Conservation (phyloP, 2,329 filamentous ascomycete species). For the Dactylellina sp. region DNA sequence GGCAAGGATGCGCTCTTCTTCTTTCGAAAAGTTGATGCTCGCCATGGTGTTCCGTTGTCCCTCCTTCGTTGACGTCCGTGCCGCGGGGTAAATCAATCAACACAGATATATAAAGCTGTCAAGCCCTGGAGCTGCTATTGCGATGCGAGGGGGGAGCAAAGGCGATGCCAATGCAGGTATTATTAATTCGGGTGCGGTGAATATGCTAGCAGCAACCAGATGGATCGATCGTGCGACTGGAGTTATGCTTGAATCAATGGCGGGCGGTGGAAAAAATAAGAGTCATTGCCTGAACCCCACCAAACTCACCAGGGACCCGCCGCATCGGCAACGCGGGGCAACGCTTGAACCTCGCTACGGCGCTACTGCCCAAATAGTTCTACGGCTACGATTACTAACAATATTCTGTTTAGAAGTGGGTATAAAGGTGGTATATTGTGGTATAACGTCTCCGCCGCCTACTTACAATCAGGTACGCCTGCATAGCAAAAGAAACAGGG, state of each 20-base stretch:
- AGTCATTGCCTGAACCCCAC: conserved; percentile 53
- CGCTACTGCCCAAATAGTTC: too few species aligned
- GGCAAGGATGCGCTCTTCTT: conserved; percentile 85
- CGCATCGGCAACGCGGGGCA: conserved; percentile 43
- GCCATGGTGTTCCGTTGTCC: conserved; percentile 65
- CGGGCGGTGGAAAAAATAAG: conserved; percentile 20
- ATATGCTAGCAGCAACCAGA: conserved; percentile 10
- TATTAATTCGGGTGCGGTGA: conserved; percentile 8
- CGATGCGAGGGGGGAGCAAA: conserved; percentile 1
- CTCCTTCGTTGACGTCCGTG: conserved; percentile 6
- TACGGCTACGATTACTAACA: neutral
- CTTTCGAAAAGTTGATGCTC: conserved; percentile 92
- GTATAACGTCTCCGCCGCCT: conserved; percentile 3
- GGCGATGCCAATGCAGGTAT: conserved; percentile 4
- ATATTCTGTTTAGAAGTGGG: neutral
- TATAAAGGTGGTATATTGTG: conserved; percentile 15
- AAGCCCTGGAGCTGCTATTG: neutral
- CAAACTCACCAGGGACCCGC: conserved; percentile 23
- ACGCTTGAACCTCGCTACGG: neutral
- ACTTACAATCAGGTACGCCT: conserved; percentile 25
- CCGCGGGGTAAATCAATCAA: conserved; percentile 5
- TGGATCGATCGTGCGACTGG: conserved; percentile 17
- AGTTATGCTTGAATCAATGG: conserved; percentile 8
- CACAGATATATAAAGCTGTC: neutral
- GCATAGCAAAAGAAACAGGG: conserved; percentile 13